A percentile compares a stretch with the other conserved stretches of the same genome.
These are phyloP conservation scores for Sordaria brevicollis DNA, from an alignment of 495 filamentous ascomycete genomes.

Conservation along the genomic window DNA sequence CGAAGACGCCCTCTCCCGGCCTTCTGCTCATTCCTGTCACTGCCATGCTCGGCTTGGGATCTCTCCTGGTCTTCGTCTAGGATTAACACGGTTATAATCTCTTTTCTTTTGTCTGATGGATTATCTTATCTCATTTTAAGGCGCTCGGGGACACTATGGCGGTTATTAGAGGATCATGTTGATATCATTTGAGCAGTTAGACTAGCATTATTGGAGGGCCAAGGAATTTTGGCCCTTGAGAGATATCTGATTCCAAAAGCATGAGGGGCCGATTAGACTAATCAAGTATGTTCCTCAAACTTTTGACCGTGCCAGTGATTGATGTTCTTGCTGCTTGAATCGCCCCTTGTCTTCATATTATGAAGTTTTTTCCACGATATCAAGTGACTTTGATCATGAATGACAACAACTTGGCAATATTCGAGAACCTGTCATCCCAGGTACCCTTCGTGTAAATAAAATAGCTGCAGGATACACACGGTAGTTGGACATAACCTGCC, in stretches of 20 bases:
- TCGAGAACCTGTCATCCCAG: too few species aligned
- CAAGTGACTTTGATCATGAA: not conserved
- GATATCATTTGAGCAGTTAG: not conserved
- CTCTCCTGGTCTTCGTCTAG: not conserved
- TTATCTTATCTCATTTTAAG: not conserved
- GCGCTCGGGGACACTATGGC: not conserved
- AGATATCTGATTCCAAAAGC: not conserved
- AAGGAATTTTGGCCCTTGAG: not conserved
- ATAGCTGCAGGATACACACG: not conserved
- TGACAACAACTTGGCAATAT: too few species aligned
- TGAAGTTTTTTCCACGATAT: not conserved
- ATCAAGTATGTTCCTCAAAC: not conserved
- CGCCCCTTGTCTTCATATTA: not conserved
- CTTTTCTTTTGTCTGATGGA: not conserved
- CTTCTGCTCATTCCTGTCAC: slow-evolving; percentile 3
- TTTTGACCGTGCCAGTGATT: not conserved
- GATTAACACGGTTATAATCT: not conserved
- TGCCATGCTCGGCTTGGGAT: not conserved
- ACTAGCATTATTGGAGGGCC: not conserved
- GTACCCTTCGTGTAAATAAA: too few species aligned
- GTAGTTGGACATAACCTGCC: not conserved
- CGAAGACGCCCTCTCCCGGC: slow-evolving; percentile 1
- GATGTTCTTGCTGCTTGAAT: not conserved
- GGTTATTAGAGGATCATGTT: not conserved
- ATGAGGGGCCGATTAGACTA: not conserved